A percentile compares a stretch with the other conserved stretches of the same genome.
Conservation (phyloP, 441 rosid species). For the Hura crepitans region DNA sequence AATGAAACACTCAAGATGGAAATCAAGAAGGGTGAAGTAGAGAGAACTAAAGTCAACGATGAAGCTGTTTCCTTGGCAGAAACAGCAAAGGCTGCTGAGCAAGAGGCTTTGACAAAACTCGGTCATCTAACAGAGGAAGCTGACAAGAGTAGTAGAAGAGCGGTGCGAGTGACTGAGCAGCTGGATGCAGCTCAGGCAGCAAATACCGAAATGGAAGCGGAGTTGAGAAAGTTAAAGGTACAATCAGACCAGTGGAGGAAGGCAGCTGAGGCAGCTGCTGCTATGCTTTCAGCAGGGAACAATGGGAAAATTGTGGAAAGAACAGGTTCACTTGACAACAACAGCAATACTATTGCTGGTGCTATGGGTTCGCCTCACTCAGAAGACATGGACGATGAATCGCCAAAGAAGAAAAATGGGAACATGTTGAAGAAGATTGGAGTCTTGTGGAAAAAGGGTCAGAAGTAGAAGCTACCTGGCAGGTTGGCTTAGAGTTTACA, state of each 20-base stretch:
- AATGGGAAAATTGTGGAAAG: slow-evolving; percentile 62
- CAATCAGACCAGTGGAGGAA: slow-evolving; percentile 98
- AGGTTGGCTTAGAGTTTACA: slow-evolving; percentile 10
- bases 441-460: slow-evolving; percentile 82
- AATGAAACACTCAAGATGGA: slow-evolving; percentile 52
- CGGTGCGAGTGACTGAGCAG: slow-evolving; percentile 56
- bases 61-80: slow-evolving; percentile 40
- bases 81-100: slow-evolving; percentile 50
- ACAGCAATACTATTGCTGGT: slow-evolving; percentile 37
- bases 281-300: slow-evolving; percentile 73
- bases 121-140: slow-evolving; percentile 60
- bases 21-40: slow-evolving; percentile 44
- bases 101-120: slow-evolving; percentile 60
- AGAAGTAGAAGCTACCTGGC: slow-evolving; percentile 37
- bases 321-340: slow-evolving; percentile 50
- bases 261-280: slow-evolving; percentile 94
- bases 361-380: slow-evolving; percentile 52
- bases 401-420: slow-evolving; percentile 84
- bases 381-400: slow-evolving; percentile 74
- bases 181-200: slow-evolving; percentile 72
- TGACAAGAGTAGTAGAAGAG: slow-evolving; percentile 61
- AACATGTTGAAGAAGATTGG: slow-evolving; percentile 89
- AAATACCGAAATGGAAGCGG: slow-evolving; percentile 70
- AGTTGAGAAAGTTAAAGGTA: slow-evolving; percentile 81
- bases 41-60: slow-evolving; percentile 39